phyloP scores from a whole-genome alignment of 2,329 filamentous ascomycete species.

The Aspergillus sojae region DNA sequence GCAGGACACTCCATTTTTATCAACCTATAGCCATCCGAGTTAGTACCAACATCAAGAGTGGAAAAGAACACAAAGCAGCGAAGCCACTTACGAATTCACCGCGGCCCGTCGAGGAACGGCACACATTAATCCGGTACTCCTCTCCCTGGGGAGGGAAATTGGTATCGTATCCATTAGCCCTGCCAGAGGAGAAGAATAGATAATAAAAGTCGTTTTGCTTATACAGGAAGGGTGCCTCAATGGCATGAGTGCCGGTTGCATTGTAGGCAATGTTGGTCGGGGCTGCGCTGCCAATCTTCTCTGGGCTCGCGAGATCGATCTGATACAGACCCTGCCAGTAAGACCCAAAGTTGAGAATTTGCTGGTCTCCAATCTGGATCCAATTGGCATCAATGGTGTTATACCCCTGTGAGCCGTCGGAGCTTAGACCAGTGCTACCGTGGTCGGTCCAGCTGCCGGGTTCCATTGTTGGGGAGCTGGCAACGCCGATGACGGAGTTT shows the following conservation, averaged over 20 bases:
- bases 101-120: conserved; percentile 56
- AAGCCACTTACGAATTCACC: conserved; percentile 54
- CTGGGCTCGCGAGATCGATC: conserved; percentile 48
- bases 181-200: conserved; percentile 64
- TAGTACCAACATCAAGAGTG: neutral
- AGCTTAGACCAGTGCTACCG: conserved; percentile 41
- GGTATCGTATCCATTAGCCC: conserved; percentile 60
- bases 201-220: conserved; percentile 62
- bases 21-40: conserved; percentile 37
- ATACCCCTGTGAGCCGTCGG: conserved; percentile 44
- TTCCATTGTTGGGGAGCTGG: conserved; percentile 50
- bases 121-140: conserved; percentile 69
- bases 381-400: conserved; percentile 66
- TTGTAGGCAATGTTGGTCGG: conserved; percentile 59
- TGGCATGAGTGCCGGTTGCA: conserved; percentile 49
- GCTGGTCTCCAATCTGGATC: conserved; percentile 44
- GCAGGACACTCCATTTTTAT: conserved; percentile 58
- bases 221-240: conserved; percentile 62
- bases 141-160: conserved; percentile 55
- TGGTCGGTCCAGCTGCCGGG: conserved; percentile 41
- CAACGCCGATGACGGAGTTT: conserved; percentile 63
- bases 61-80: neutral
- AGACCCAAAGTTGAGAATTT: conserved; percentile 66
- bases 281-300: conserved; percentile 32
- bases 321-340: conserved; percentile 71